Conservation (phyloP, 495 filamentous ascomycete species). For the Cercophora sp. region DNA sequence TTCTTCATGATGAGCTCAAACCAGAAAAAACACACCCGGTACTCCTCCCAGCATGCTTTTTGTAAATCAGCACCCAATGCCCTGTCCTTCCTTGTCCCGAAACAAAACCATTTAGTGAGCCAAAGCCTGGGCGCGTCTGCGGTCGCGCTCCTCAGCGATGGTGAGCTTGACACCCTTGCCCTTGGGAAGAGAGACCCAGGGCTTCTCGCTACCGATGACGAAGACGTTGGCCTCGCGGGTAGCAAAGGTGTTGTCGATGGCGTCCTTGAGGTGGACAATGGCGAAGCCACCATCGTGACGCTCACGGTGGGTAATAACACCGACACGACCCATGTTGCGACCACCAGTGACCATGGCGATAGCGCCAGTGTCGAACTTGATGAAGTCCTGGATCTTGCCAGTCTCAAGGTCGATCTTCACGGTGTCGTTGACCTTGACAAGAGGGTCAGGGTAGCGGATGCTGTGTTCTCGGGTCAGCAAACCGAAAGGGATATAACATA, state of each 20-base stretch:
- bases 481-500: constrained; percentile 33
- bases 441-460: constrained; percentile 97
- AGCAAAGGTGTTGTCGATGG: constrained; percentile 98
- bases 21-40: constrained; percentile 29
- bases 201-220: constrained; percentile 95
- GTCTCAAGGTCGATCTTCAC: constrained; percentile 97
- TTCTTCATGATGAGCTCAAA: constrained; percentile 17
- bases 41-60: constrained; percentile 31
- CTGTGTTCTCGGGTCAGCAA: constrained; percentile 60
- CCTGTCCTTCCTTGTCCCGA: constrained; percentile 16
- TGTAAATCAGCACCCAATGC: constrained; percentile 26
- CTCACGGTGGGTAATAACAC: constrained; percentile 99
- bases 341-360: constrained; percentile 97
- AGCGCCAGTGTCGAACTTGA: constrained; percentile 95
- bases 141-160: constrained; percentile 97
- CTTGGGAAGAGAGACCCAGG: constrained; percentile 98
- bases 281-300: constrained; percentile 99
- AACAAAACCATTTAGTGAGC: constrained; percentile 47
- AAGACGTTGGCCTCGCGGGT: constrained; percentile 99
- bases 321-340: constrained; percentile 99
- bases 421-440: constrained; percentile 99
- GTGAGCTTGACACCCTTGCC: constrained; percentile 99
- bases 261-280: constrained; percentile 99
- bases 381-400: constrained; percentile 94
- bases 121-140: constrained; percentile 74